Evolutionary conservation across 345 rosid species (phyloP).

Genomic region (Capsella bursapastoris): DNA sequence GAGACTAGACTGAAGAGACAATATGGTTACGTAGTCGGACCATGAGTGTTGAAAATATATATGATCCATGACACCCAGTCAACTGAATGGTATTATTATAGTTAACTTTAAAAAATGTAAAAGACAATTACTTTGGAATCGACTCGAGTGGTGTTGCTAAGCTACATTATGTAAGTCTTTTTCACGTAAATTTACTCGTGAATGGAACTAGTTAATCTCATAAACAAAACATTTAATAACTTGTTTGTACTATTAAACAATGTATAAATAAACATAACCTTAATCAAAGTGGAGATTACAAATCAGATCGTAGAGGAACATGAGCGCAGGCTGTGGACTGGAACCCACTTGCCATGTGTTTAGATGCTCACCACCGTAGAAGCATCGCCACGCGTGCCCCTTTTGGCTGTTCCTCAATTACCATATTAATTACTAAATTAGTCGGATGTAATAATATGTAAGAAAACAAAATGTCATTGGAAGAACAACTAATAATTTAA

Average conservation of each 20-base stretch:
- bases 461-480: background rate
- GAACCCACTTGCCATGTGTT: constrained; percentile 32
- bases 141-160: no score
- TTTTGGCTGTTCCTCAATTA: background rate
- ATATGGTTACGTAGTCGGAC: no score
- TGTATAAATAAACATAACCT: no score
- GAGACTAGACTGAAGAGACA: no score
- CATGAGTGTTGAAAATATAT: no score
- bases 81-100: no score
- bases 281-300: no score
- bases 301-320: background rate
- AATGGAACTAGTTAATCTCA: background rate
- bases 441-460: background rate
- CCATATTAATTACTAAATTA: background rate
- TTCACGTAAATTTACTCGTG: background rate
- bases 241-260: background rate
- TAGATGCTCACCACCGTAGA: constrained; percentile 33
- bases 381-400: constrained; percentile 32
- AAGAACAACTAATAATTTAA: background rate
- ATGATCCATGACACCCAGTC: no score
- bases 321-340: constrained; percentile 24
- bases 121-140: no score
- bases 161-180: no score
- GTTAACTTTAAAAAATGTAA: no score
- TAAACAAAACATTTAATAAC: background rate